Evolutionary conservation across 2,329 filamentous ascomycete species (phyloP).

Genomic region (Aspergillus phoenicis): DNA sequence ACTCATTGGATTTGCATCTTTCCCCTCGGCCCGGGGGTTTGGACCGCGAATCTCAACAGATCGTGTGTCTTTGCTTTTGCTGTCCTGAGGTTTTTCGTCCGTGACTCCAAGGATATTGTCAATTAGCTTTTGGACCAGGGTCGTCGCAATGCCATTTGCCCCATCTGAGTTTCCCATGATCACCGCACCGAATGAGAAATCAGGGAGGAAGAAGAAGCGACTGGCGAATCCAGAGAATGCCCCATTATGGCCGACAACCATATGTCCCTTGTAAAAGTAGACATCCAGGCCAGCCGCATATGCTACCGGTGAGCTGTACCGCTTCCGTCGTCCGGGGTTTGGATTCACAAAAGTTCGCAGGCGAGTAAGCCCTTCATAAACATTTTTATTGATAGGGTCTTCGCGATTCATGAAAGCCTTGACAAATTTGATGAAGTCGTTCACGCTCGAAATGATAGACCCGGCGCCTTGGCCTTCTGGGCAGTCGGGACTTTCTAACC

Average conservation of each 20-base stretch:
- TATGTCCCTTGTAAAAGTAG: conserved; percentile 31
- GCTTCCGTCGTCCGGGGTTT: conserved; percentile 19
- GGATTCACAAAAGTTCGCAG: conserved; percentile 28
- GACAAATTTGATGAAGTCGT: conserved; percentile 36
- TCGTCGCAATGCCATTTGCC: conserved; percentile 13
- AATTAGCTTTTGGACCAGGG: conserved; percentile 28
- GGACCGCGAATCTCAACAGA: not conserved
- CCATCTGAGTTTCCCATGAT: conserved; percentile 32
- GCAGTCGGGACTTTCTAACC: conserved; percentile 30
- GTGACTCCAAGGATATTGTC: conserved; percentile 27
- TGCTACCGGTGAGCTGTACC: conserved; percentile 25
- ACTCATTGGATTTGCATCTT: not conserved
- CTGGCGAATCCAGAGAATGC: conserved; percentile 30
- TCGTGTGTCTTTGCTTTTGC: conserved; percentile 8
- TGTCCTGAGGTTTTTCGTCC: conserved; percentile 20
- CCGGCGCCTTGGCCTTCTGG: conserved; percentile 48
- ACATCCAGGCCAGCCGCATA: conserved; percentile 33
- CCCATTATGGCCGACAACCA: conserved; percentile 35
- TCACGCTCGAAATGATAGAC: conserved; percentile 40
- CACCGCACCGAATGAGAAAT: conserved; percentile 31
- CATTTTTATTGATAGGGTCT: conserved; percentile 25
- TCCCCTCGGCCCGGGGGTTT: not conserved
- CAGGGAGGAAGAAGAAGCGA: conserved; percentile 32
- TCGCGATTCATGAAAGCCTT: conserved; percentile 33
- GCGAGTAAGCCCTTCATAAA: conserved; percentile 28